Percentiles rank a stretch among this genome's conserved stretches.
These are phyloP conservation scores for Lagenaria siceraria DNA, from an alignment of 306 rosid species.

Conservation along the genomic window DNA sequence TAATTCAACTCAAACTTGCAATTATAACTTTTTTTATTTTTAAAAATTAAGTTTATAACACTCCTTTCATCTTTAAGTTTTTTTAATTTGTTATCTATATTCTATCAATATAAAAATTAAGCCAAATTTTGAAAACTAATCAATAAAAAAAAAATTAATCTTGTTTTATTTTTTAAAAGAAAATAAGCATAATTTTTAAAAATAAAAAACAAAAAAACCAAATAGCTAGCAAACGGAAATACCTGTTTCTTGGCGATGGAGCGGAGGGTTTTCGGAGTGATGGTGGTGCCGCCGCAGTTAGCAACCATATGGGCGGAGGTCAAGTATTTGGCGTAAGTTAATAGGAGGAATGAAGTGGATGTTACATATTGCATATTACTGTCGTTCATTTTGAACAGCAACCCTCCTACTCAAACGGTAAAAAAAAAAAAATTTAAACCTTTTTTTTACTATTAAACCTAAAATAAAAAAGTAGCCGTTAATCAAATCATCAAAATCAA, in stretches of 20 bases:
- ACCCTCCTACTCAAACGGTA: conserved; percentile 46
- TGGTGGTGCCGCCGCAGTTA: conserved; percentile 47
- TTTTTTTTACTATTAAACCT: not conserved
- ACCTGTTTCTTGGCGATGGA: conserved; percentile 82
- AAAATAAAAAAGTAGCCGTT: conserved; percentile 29
- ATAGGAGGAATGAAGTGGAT: conserved; percentile 69
- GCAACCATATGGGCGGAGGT: conserved; percentile 51
- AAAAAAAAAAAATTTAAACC: not conserved
- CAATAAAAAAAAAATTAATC: too few species aligned
- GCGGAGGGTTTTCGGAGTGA: conserved; percentile 53
- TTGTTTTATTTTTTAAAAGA: too few species aligned
- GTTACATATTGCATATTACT: conserved; percentile 93
- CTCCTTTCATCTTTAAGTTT: too few species aligned
- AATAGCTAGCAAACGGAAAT: too few species aligned
- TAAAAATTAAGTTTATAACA: too few species aligned
- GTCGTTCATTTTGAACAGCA: conserved; percentile 75
- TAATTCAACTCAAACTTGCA: too few species aligned
- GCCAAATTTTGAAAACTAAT: too few species aligned
- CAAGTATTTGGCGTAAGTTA: conserved; percentile 76
- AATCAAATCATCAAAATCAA: not conserved
- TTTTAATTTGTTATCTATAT: too few species aligned
- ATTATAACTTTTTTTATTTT: too few species aligned
- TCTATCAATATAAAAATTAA: too few species aligned
- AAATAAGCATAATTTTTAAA: too few species aligned
- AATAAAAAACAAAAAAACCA: too few species aligned